Evolutionary conservation across 441 rosid species (phyloP).

Genomic region (Adansonia grandidieri): DNA sequence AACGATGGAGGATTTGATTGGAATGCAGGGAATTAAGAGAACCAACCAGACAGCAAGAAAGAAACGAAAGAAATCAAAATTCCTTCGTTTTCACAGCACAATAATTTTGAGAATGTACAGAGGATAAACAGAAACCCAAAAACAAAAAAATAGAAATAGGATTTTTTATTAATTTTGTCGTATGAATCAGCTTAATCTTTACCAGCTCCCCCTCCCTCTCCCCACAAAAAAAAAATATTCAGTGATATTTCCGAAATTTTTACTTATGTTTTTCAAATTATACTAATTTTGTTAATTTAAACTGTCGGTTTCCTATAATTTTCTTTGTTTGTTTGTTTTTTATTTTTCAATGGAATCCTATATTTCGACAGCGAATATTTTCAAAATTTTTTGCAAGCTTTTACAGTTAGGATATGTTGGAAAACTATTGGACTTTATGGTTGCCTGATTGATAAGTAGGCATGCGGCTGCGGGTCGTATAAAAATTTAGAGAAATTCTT

Average conservation of each 20-base stretch:
- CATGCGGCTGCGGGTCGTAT: not conserved
- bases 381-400: not conserved
- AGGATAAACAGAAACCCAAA: not conserved
- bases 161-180: not conserved
- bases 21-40: too few species aligned
- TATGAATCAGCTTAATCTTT: not conserved
- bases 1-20: too few species aligned
- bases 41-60: too few species aligned
- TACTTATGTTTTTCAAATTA: not conserved
- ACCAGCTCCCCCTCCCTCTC: too few species aligned
- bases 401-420: not conserved
- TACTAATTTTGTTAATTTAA: not conserved
- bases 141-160: not conserved
- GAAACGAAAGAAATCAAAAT: not conserved
- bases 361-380: not conserved
- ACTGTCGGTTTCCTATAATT: not conserved
- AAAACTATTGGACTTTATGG: not conserved
- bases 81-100: not conserved
- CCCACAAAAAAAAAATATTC: not conserved
- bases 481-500: not conserved
- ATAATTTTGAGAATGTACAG: not conserved
- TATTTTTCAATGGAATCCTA: not conserved
- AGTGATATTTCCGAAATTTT: not conserved
- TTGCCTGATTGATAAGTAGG: too few species aligned
- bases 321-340: not conserved